phyloP scores from a whole-genome alignment of 805 yeast genomes.

The Myxozyma nipponensis region DNA sequence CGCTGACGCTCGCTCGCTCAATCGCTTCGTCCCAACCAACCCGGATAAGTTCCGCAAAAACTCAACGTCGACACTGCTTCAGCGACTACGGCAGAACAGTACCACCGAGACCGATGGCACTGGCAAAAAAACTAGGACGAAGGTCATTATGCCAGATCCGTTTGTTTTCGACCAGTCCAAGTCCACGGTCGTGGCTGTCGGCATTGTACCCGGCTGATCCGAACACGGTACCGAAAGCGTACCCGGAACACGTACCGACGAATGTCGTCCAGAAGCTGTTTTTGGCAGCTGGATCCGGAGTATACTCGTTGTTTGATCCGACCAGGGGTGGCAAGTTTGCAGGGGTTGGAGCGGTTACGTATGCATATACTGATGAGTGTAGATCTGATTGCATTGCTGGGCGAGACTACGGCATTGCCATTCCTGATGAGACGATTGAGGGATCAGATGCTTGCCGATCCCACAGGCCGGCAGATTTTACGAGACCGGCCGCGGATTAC shows the following conservation, averaged over 20 bases:
- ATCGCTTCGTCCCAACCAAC: no score
- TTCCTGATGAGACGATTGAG: slow-evolving; percentile 60
- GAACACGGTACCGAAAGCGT: slow-evolving; percentile 31
- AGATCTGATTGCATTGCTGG: slow-evolving; percentile 44
- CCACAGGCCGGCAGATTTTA: slow-evolving; percentile 71
- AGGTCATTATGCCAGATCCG: background rate
- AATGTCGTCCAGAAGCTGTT: slow-evolving; percentile 56
- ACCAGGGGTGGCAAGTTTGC: slow-evolving; percentile 37
- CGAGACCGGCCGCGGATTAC: slow-evolving; percentile 82
- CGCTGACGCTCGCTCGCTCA: no score
- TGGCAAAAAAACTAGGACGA: background rate
- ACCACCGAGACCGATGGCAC: no score
- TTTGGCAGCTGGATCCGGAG: slow-evolving; percentile 67
- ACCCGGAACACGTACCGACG: slow-evolving; percentile 78
- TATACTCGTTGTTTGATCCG: slow-evolving; percentile 57
- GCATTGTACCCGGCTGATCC: no score
- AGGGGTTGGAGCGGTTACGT: slow-evolving; percentile 29
- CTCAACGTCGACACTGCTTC: no score
- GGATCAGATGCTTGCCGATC: slow-evolving; percentile 68
- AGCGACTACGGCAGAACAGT: no score
- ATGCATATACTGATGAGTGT: background rate
- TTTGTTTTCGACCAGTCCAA: background rate
- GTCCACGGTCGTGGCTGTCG: no score
- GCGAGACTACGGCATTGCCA: slow-evolving; percentile 84
- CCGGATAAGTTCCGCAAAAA: no score